Evolutionary conservation across 2,329 filamentous ascomycete species (phyloP), one percentile per base, ranked within the genome.

Genomic region (Lojkania enalia): DNA sequence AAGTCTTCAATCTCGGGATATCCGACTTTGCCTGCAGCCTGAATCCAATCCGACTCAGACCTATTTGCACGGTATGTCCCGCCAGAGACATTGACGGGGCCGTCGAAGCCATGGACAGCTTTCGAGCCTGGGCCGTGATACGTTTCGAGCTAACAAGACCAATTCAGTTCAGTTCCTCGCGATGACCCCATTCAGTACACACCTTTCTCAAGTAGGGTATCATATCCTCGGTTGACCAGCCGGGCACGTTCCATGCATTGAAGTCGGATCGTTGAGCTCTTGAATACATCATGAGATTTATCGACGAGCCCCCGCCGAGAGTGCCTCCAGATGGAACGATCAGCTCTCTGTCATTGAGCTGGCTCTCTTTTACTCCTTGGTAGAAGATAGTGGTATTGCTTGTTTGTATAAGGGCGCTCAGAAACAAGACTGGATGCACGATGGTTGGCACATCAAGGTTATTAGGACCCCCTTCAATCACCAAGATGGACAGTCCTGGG

Each of bases 231-330:
- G 73, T 67, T 13, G 63, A 61, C 79, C 79, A 82, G 0, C 79
- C 79, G 13, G 71, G 66, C 0, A 72, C 74, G 5, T 78, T 72
- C 78, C 78, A 82, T 5, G 72, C 71, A 51, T 82, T 77, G 41
- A 74, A 79, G 55, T 79, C 77, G 4, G 64, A 65, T 5, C 70
- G 63, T 51, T 77, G 72, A 11, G 71, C 72, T 20, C 74, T 62
- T 2, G 72, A 73, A 52, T 77, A 76, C 63, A 64, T 63, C 67
- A 72, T 68, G 51, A 66, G 65, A 44, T 72, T 71, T 44, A 71
- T 72, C 1, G 66, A 68, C 16, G 61, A 66, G 5, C 83, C 82
- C 5, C 85, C 85, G 14, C 85, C 85, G 0, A 88, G 72, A 0
- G 81, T 77, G 18, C 76, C 74, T 39, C 73, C 74, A 11, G 58